Base-by-base conservation (phyloP, 2,329 filamentous ascomycete genomes). In the Pestalotiopsis sp. region DNA sequence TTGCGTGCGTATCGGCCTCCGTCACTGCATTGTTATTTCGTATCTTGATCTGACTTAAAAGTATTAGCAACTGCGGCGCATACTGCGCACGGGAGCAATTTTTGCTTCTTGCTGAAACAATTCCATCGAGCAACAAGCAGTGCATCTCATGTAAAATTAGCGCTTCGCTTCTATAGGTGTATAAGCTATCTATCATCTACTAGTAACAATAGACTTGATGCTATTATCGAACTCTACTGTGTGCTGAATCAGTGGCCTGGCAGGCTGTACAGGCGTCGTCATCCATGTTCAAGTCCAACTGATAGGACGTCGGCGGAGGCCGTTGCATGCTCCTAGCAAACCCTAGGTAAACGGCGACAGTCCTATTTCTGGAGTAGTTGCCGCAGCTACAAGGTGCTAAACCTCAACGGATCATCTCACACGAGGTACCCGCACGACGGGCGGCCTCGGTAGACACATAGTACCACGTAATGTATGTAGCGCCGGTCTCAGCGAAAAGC, bases 301-400 rank as follows among this genome's bases (percentile, higher is more conserved):
- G 58, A 60, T 60, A 60, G 58, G 58, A 39, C 30, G 58, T 35
- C 58, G 58, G 58, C 58, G 58, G 26, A 14, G 58, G 10, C 58
- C 58, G 58, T 60, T 35, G 56, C 3, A 14, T 48, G 13, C 14
- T n/a, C 1, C 40, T 14, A 52, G 17, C 56, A 20, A 52, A 52
- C 4, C 22, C 56, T 22, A 35, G 35, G 24, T 11, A 35, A 39
- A n/a, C 58, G 58, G 58, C 58, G 26, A 60, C 26, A 38, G 26
- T 13, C n/a, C 58, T 60, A 39, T 60, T 60, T 39, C 58, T 60
- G 30, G 58, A 60, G 58, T 60, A 40, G 58, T 30, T 35, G 24
- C 58, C 58, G 58, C 30, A 11, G 30, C 58, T 60, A 60, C 9
- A 11, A 20, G 11, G 20, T 60, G 58, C 58, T 60, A 60, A 35